A percentile compares a stretch with the other conserved stretches of the same genome.
These are phyloP conservation scores for Xylaria palmicola DNA, from an alignment of 495 filamentous ascomycete genomes.

Conservation along the genomic window DNA sequence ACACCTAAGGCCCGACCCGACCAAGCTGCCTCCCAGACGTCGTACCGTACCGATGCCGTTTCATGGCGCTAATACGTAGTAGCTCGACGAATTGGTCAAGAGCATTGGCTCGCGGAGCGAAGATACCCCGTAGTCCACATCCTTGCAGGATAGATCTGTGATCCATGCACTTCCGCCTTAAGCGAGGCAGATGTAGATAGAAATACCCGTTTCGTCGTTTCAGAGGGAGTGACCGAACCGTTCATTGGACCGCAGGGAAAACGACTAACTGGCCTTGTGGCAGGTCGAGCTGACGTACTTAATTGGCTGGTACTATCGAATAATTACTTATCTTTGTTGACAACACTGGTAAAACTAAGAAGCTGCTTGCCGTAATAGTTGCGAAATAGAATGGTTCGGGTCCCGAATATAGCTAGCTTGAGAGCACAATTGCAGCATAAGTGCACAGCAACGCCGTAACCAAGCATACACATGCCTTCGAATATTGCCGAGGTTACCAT, in stretches of 20 bases:
- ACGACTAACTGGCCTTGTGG: background rate
- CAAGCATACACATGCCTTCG: background rate
- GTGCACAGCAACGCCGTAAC: slow-evolving; percentile 1
- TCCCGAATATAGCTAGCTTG: too few relatives aligned
- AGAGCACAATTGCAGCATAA: background rate
- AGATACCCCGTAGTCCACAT: background rate
- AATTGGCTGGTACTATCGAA: background rate
- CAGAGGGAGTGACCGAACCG: background rate
- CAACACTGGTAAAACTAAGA: background rate
- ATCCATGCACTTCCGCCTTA: background rate
- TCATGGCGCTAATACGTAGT: background rate
- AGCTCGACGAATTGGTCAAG: background rate
- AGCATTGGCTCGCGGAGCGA: background rate
- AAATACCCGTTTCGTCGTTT: background rate
- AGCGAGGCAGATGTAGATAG: background rate
- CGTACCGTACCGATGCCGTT: background rate
- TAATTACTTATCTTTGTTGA: background rate
- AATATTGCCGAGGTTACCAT: slow-evolving; percentile 6
- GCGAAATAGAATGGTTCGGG: slow-evolving; percentile 7
- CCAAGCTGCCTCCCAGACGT: background rate
- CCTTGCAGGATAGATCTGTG: background rate
- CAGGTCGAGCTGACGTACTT: background rate
- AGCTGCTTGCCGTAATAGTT: background rate
- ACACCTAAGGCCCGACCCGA: background rate
- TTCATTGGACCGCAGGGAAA: background rate